phyloP scores from a whole-genome alignment of 2,329 filamentous ascomycete species.

The Pezicula radicicola region DNA sequence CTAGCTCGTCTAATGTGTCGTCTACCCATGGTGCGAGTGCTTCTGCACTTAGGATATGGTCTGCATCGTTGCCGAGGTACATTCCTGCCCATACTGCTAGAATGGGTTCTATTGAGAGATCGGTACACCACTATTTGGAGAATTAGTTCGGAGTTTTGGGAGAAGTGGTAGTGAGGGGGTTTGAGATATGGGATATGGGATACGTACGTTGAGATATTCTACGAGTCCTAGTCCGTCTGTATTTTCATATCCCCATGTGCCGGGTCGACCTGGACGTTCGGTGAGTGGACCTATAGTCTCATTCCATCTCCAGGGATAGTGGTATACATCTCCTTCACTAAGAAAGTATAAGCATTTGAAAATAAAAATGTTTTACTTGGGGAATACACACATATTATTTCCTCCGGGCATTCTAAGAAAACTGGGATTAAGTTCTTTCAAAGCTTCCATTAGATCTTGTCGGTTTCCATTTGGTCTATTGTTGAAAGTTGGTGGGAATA shows the following conservation, averaged over 20 bases:
- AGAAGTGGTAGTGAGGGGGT: neutral
- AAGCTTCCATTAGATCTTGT: slow-evolving; percentile 49
- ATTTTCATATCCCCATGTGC: slow-evolving; percentile 38
- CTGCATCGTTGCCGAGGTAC: slow-evolving; percentile 29
- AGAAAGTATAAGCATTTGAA: slow-evolving; percentile 23
- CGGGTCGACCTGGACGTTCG: slow-evolving; percentile 29
- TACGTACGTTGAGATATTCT: slow-evolving; percentile 39
- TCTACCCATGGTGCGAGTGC: slow-evolving; percentile 43
- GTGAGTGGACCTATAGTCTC: slow-evolving; percentile 35
- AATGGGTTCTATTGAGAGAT: slow-evolving; percentile 42
- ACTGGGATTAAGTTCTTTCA: slow-evolving; percentile 50
- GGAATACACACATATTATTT: slow-evolving; percentile 46
- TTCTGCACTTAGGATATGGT: slow-evolving; percentile 35
- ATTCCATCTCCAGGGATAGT: slow-evolving; percentile 31
- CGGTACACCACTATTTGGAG: slow-evolving; percentile 35
- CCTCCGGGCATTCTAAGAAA: slow-evolving; percentile 65
- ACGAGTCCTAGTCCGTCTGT: slow-evolving; percentile 48
- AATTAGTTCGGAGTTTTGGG: neutral
- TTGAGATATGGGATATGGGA: too few species aligned
- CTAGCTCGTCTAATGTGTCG: slow-evolving; percentile 46
- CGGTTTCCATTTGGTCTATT: slow-evolving; percentile 53
- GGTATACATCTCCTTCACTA: slow-evolving; percentile 15
- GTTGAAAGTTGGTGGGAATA: slow-evolving; percentile 61
- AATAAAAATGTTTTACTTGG: slow-evolving; percentile 16
- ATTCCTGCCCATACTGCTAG: slow-evolving; percentile 47